Evolutionary conservation across 805 yeast species (phyloP), one percentile per base, ranked within the genome.

Genomic region (Peterozyma xylosa): DNA sequence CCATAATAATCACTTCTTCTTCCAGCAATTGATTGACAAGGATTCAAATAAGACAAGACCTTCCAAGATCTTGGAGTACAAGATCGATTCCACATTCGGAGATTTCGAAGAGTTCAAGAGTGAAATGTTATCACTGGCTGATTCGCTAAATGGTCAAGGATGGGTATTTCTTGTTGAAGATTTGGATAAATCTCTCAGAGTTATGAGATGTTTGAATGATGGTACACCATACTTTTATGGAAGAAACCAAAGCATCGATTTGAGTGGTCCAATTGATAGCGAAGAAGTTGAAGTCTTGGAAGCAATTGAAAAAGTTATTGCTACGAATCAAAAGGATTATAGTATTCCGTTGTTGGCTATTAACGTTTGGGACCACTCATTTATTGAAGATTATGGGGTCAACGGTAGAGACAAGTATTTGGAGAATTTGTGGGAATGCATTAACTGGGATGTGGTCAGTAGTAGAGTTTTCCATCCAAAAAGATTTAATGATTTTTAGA

Each of bases 351-450:
- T 93, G 38, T 71, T 93, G 51, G 85, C 80, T 41, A 71, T 89
- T 50, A 87, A 81, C 62, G 73, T 85, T 52, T 90, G 97, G 96
- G 95, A 91, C 60, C 77, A 80, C 50, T 87, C 96, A n/a, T 93
- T 82, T 61, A 55, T 88, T 38, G 67, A 75, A 27, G 98, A 93
- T 63, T 91, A 82, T 63, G 96, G 97, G 39, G 73, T 86, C 42
- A 68, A 62, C 42, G 93, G 93, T 32, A 83, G 81, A 64, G 73
- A 78, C 33, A 76, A 79, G 48, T 93, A 85, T 63, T 73, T 93
- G 52, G 78, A 76, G 50, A 82, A 80, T 45, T 77, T 84, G 60
- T 82, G 95, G 82, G 74, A 80, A 39, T 73, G 86, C 51, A 75
- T 90, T 50, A 79, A 91, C 63, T 93, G 99, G 99, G 76, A 81